These are phyloP conservation scores for Penicillium fuscoglaucum DNA, from an alignment of 2,329 filamentous ascomycete species.

Conservation along the genomic window DNA sequence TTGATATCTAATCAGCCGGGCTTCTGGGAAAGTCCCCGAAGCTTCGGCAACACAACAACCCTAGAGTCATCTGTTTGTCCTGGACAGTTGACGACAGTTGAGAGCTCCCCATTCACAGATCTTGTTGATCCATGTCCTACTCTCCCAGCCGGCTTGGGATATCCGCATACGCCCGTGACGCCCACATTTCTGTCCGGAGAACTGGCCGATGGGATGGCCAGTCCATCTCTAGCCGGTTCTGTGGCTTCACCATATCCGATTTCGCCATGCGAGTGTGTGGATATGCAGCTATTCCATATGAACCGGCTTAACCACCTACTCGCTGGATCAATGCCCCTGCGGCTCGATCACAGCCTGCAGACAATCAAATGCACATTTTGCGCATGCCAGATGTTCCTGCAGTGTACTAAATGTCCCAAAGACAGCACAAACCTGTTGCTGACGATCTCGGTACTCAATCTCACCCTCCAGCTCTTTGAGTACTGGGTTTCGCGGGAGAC, in stretches of 20 bases:
- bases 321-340: conserved; percentile 26
- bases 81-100: conserved; percentile 15
- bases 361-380: conserved; percentile 32
- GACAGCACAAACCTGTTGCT: conserved; percentile 32
- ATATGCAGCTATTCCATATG: conserved; percentile 33
- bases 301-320: conserved; percentile 35
- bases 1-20: conserved; percentile 21
- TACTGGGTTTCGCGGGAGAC: conserved; percentile 33
- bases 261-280: conserved; percentile 33
- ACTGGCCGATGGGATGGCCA: conserved; percentile 28
- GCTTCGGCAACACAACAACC: conserved; percentile 19
- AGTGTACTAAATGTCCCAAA: conserved; percentile 34
- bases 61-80: conserved; percentile 23
- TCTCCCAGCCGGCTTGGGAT: conserved; percentile 22
- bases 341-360: conserved; percentile 38
- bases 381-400: conserved; percentile 32
- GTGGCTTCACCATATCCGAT: conserved; percentile 24
- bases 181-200: conserved; percentile 34
- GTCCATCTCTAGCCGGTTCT: conserved; percentile 31
- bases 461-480: conserved; percentile 33
- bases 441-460: conserved; percentile 34
- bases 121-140: conserved; percentile 18
- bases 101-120: conserved; percentile 21
- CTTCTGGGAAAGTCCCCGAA: conserved; percentile 32
- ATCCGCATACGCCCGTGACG: conserved; percentile 32